Evolutionary conservation across 495 filamentous ascomycete genomes (phyloP).

Genomic region (Aspergillus carlsbadensis): DNA sequence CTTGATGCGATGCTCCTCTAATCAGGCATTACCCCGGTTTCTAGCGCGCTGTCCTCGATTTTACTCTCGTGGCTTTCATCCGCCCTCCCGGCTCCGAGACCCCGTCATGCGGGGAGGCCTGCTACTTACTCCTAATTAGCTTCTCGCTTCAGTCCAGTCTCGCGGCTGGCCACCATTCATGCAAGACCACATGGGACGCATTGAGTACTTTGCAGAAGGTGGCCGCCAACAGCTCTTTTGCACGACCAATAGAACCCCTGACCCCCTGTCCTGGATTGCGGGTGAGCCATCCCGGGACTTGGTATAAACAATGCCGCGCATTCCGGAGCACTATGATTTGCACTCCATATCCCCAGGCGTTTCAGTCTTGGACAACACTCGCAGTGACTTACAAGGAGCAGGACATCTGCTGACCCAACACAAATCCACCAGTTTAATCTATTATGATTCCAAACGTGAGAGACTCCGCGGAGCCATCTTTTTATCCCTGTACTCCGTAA

Average conservation of each 20-base stretch:
- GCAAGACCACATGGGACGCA: slow-evolving; percentile 4
- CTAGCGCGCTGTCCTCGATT: no score
- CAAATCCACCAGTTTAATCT: background rate
- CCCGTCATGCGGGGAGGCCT: slow-evolving; percentile 6
- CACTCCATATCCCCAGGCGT: background rate
- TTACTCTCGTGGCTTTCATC: no score
- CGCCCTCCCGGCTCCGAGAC: no score
- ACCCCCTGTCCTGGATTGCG: background rate
- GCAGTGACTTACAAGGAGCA: background rate
- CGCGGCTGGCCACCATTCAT: background rate
- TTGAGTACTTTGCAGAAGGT: background rate
- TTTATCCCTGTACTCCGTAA: background rate
- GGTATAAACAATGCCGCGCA: background rate
- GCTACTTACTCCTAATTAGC: background rate
- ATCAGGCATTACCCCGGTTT: no score
- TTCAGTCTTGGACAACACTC: background rate
- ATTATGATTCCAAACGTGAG: slow-evolving; percentile 5
- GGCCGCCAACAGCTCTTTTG: background rate
- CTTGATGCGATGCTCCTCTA: no score
- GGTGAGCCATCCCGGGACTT: background rate
- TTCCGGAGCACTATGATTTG: background rate
- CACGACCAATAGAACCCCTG: background rate
- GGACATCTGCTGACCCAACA: slow-evolving; percentile 1
- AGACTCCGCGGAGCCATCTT: slow-evolving; percentile 5
- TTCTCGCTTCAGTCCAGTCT: slow-evolving; percentile 1